Conservation (phyloP, 257 asterid species). For the Prunella vulgaris region DNA sequence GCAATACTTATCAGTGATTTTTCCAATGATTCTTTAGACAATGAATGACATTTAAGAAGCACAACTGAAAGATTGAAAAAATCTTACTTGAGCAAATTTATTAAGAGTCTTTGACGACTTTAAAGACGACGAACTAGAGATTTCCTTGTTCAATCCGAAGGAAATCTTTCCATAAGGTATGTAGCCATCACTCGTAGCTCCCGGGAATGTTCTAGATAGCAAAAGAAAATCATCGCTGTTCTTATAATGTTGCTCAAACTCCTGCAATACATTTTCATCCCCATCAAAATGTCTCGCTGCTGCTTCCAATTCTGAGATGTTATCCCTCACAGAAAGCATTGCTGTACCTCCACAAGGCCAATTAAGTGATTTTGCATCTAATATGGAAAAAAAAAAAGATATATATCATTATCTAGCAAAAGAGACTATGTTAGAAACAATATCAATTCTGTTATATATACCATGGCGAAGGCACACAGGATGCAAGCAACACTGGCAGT, state of each 20-base stretch:
- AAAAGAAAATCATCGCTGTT: conserved; percentile 41
- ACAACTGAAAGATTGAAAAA: neutral
- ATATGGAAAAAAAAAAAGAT: conserved; percentile 5
- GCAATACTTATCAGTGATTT: neutral
- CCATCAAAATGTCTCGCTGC: conserved; percentile 76
- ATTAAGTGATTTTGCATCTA: conserved; percentile 55
- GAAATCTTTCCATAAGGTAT: conserved; percentile 54
- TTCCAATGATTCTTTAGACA: no score
- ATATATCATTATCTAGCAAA: neutral
- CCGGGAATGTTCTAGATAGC: conserved; percentile 43
- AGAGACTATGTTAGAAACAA: neutral
- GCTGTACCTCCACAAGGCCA: conserved; percentile 52
- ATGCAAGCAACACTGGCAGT: conserved; percentile 68
- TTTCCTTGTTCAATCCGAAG: conserved; percentile 26
- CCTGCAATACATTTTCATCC: conserved; percentile 41
- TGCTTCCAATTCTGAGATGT: conserved; percentile 65
- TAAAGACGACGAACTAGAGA: conserved; percentile 5
- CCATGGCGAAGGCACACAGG: conserved; percentile 94
- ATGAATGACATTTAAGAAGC: neutral
- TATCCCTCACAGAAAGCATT: conserved; percentile 60
- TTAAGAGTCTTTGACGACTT: neutral
- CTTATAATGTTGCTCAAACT: conserved; percentile 44
- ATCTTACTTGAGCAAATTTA: conserved; percentile 8
- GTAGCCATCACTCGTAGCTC: conserved; percentile 45
- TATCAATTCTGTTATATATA: conserved; percentile 40